phyloP scores from a whole-genome alignment of 805 yeast genomes.

The Yarrowia sp. region DNA sequence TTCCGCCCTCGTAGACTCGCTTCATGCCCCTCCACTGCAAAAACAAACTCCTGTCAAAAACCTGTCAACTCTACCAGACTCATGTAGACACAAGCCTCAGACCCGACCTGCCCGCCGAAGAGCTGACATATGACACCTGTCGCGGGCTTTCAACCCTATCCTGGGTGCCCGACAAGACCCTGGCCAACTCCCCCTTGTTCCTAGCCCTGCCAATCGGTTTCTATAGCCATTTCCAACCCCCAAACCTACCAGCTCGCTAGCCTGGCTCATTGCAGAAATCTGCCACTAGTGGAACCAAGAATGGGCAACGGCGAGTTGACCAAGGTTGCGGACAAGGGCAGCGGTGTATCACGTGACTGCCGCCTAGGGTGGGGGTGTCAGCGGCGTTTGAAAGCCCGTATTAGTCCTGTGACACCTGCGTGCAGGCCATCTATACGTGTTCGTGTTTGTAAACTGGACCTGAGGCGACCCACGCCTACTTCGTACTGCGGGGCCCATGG shows the following conservation, averaged over 20 bases:
- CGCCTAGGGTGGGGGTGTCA: not conserved
- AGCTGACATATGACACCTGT: slow-evolving; percentile 4
- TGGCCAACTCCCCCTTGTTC: not conserved
- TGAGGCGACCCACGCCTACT: no score
- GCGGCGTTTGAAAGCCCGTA: not conserved
- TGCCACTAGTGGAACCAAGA: slow-evolving; percentile 33
- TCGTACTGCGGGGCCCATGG: slow-evolving; percentile 7
- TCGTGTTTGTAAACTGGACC: not conserved
- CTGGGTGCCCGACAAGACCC: not conserved
- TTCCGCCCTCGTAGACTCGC: no score
- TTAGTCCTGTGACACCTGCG: not conserved
- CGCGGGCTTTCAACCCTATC: not conserved
- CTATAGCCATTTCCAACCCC: no score
- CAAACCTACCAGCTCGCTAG: slow-evolving; percentile 6
- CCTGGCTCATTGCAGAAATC: slow-evolving; percentile 33
- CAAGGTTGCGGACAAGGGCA: not conserved
- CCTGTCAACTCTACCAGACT: slow-evolving; percentile 12
- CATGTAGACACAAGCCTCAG: not conserved
- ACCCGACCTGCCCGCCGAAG: not conserved
- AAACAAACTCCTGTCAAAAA: slow-evolving; percentile 6
- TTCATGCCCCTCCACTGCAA: no score
- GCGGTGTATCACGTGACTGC: slow-evolving; percentile 5
- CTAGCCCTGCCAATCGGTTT: no score
- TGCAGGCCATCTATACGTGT: slow-evolving; percentile 13
- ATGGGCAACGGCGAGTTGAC: not conserved